Conservation (phyloP, 202 grass and related monocot species). For the Schoenoplectus tabernaemontani region DNA sequence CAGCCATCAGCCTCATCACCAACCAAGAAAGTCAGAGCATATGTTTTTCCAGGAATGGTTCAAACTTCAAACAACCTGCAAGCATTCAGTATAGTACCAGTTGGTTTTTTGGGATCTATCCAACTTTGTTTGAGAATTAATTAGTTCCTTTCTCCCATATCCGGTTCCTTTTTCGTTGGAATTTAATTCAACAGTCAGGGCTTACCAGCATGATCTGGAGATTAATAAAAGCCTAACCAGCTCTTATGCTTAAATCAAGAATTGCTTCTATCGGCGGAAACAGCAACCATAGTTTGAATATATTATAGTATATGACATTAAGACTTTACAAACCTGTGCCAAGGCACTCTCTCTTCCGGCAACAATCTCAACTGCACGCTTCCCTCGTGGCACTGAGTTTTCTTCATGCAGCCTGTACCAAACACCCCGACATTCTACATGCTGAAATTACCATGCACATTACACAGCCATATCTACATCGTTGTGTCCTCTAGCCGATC, state of each 20-base stretch:
- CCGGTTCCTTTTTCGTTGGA: background rate
- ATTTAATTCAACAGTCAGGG: background rate
- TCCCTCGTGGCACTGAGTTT: slow-evolving; percentile 53
- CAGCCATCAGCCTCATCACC: slow-evolving; percentile 63
- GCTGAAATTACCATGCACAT: no score
- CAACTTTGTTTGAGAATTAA: background rate
- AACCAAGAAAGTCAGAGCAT: slow-evolving; percentile 58
- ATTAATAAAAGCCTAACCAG: background rate
- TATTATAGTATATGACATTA: background rate
- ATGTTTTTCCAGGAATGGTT: slow-evolving; percentile 44
- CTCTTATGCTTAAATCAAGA: background rate
- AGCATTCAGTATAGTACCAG: background rate
- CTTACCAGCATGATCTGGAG: background rate
- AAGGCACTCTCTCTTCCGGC: slow-evolving; percentile 57
- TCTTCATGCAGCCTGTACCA: slow-evolving; percentile 7
- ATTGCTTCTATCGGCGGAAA: background rate
- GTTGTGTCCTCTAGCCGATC: no score
- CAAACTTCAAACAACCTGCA: slow-evolving; percentile 66
- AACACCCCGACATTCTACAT: no score
- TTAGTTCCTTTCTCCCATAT: background rate
- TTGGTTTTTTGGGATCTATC: background rate
- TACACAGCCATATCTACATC: no score
- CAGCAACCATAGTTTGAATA: background rate
- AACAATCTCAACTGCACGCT: slow-evolving; percentile 62
- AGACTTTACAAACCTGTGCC: slow-evolving; percentile 37